Conservation (phyloP, 2,329 filamentous ascomycete genomes). For the Xylaria polymorpha region DNA sequence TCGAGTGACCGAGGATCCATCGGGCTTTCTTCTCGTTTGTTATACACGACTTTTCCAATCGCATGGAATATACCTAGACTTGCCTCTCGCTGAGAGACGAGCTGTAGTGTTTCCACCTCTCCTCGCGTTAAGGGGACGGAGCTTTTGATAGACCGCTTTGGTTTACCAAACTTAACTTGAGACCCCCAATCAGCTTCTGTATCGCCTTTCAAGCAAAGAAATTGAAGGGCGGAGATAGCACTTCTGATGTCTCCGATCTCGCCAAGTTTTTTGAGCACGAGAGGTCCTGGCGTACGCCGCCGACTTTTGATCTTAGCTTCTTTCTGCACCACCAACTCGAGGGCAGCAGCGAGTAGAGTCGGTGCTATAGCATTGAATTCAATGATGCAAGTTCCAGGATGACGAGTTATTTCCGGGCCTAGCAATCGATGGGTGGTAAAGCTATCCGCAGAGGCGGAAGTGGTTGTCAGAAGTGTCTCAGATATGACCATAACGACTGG, state of each 20-base stretch:
- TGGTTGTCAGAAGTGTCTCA: slow-evolving; percentile 87
- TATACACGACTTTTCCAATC: slow-evolving; percentile 95
- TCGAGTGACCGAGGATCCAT: slow-evolving; percentile 52
- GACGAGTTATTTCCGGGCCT: slow-evolving; percentile 84
- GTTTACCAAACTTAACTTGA: slow-evolving; percentile 76
- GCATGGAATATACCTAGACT: slow-evolving; percentile 96
- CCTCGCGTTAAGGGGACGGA: slow-evolving; percentile 73
- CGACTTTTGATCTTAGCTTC: slow-evolving; percentile 84
- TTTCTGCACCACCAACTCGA: slow-evolving; percentile 85
- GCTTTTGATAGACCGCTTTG: slow-evolving; percentile 70
- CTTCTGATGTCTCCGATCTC: slow-evolving; percentile 93
- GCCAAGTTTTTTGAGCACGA: slow-evolving; percentile 80
- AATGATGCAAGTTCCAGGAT: slow-evolving; percentile 81
- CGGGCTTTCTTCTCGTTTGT: slow-evolving; percentile 78
- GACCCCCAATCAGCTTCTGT: slow-evolving; percentile 79
- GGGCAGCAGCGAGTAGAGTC: slow-evolving; percentile 84
- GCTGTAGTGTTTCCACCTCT: slow-evolving; percentile 81
- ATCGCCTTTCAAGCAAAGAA: slow-evolving; percentile 87
- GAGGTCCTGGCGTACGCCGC: slow-evolving; percentile 78
- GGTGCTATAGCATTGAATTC: slow-evolving; percentile 95
- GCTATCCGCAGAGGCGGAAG: slow-evolving; percentile 85
- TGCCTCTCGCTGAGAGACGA: slow-evolving; percentile 87
- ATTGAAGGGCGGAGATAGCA: slow-evolving; percentile 91
- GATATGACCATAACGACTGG: slow-evolving; percentile 92
- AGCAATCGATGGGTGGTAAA: slow-evolving; percentile 92